Base-by-base conservation (phyloP, 2,329 filamentous ascomycete genomes). In the Fusarium heterosporum region DNA sequence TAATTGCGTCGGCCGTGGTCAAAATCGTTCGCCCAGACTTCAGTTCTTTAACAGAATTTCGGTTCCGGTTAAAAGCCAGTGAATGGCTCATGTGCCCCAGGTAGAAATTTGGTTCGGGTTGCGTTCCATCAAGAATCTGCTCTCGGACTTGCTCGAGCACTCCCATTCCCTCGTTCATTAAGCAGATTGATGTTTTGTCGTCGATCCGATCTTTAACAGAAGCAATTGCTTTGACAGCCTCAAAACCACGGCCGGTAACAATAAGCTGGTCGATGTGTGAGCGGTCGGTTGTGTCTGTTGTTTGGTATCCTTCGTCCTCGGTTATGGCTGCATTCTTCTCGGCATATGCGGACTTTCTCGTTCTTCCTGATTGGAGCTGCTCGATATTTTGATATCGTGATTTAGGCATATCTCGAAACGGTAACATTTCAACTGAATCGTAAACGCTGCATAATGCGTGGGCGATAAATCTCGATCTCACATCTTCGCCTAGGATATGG, bases 141-240 rank as follows among this genome's bases (percentile, higher is more conserved):
- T 84, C 78, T 71, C 93, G 93, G 39, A 97, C 84, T 47, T 89
- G 85, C 47, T 98, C 93, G n/a, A 93, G 83, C 3, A 93, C 81
- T 1, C 96, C 95, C 77, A 98, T 87, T 1, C 94, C 93, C 64
- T 95, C 92, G 56, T 93, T 90, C 55, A 96, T 77, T 55, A 97
- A 85, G 60, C 91, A 88, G 9, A 97, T 85, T 0, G 92, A 91
- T 2, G 90, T 93, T 28, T 87, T 80, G 4, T 85, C 81, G 41
- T 86, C 83, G n/a, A 96, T 79, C 11, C 92, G 86, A 71, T 92
- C 84, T 54, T 83, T 85, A 54, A 96, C 81, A 1, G 83, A 78
- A 5, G 81, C 73, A 25, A 96, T 74, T 3, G 89, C 87, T 34
- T 82, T 75, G 12, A 85, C 80, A 1, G 78, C 76, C 22, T 90